Conservation (phyloP, 2,329 filamentous ascomycete species). For the Cercospora nicotianae region DNA sequence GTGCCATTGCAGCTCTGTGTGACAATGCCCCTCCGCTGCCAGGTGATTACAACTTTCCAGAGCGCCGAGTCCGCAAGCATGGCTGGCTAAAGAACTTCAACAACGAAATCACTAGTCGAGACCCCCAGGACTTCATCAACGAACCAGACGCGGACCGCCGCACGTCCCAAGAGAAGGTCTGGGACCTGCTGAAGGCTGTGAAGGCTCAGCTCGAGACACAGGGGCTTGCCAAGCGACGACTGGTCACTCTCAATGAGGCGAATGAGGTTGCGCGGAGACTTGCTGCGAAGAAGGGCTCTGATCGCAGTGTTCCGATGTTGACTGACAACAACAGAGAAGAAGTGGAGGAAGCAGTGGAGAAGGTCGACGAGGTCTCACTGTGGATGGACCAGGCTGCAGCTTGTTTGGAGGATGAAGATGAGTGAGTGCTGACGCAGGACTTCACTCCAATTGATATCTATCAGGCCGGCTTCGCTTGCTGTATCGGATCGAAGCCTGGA, state of each 20-base stretch:
- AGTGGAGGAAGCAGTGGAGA: background rate
- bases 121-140: slow-evolving; percentile 29
- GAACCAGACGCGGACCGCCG: slow-evolving; percentile 3
- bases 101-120: slow-evolving; percentile 16
- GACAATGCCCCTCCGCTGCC: slow-evolving; percentile 18
- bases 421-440: background rate
- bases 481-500: no score
- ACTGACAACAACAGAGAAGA: background rate
- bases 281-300: slow-evolving; percentile 22
- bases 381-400: slow-evolving; percentile 6
- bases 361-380: slow-evolving; percentile 9
- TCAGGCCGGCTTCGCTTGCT: no score
- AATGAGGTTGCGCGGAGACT: slow-evolving; percentile 57
- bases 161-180: slow-evolving; percentile 31
- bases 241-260: slow-evolving; percentile 60
- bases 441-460: background rate
- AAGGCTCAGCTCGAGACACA: slow-evolving; percentile 27
- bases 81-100: slow-evolving; percentile 9
- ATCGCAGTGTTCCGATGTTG: slow-evolving; percentile 4
- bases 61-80: background rate
- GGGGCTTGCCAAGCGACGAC: slow-evolving; percentile 47
- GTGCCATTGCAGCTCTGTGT: slow-evolving; percentile 42
- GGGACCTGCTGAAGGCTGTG: slow-evolving; percentile 41
- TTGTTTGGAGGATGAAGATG: background rate
- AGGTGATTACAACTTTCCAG: slow-evolving; percentile 6